These are phyloP conservation scores for Melaleuca alternifolia DNA, from an alignment of 345 rosid genomes.

Conservation along the genomic window DNA sequence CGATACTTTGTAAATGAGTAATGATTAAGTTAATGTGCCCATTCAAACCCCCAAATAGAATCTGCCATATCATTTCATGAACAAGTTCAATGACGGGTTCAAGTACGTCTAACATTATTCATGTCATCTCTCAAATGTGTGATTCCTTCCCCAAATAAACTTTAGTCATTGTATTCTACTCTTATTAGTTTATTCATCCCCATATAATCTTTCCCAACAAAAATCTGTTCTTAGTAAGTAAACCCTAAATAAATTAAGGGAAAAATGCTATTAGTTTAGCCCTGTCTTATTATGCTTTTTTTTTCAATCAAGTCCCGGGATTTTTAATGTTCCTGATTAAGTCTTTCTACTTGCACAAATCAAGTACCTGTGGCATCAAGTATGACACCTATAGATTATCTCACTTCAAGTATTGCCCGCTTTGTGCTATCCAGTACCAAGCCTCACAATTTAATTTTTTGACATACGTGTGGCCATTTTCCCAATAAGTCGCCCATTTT, in stretches of 20 bases:
- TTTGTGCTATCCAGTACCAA: not conserved
- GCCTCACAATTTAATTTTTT: not conserved
- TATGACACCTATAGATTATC: not conserved
- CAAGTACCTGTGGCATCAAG: not conserved
- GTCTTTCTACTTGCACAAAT: not conserved
- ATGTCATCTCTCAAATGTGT: not conserved
- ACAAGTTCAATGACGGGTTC: not conserved
- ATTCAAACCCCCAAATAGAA: not conserved
- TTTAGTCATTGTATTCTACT: not conserved
- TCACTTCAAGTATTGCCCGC: not conserved
- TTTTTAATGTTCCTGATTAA: not conserved
- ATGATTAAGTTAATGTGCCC: not conserved
- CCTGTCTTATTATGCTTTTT: not conserved
- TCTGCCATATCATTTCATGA: not conserved
- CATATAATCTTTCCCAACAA: not conserved
- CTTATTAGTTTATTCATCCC: not conserved
- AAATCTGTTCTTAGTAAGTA: not conserved
- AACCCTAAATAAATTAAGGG: not conserved
- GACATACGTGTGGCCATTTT: not conserved
- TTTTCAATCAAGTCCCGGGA: not conserved
- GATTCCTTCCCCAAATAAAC: not conserved
- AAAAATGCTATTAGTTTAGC: not conserved
- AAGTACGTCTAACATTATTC: not conserved
- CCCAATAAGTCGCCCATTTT: not conserved
- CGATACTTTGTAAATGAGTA: not conserved